Evolutionary conservation across 306 rosid species (phyloP).

Genomic region (Pterocarpus macrocarpus): DNA sequence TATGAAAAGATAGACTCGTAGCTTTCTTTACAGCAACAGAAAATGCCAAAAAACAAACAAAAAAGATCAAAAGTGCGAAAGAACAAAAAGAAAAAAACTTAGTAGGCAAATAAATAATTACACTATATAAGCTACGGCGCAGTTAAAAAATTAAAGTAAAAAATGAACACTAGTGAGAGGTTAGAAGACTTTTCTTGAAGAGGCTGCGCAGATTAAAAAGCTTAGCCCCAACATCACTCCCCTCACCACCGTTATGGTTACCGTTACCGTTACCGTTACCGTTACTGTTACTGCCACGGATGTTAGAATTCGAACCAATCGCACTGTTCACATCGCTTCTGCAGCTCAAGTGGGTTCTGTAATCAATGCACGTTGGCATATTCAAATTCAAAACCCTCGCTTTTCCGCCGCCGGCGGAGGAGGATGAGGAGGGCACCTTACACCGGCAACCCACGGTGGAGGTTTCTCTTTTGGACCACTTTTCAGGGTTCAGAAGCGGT

Average conservation of each 20-base stretch:
- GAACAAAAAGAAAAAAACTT: not conserved
- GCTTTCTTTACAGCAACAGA: conserved; percentile 26
- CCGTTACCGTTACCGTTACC: not conserved
- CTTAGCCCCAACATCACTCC: conserved; percentile 47
- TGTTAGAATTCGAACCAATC: conserved; percentile 14
- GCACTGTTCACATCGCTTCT: conserved; percentile 64
- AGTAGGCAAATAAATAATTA: conserved; percentile 14
- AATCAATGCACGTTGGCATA: conserved; percentile 78
- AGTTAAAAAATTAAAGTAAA: not conserved
- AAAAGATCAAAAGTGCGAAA: not conserved
- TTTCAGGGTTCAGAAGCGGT: conserved; percentile 46
- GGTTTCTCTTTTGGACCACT: conserved; percentile 50
- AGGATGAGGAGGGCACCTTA: conserved; percentile 19
- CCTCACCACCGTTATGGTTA: conserved; percentile 29
- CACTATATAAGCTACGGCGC: not conserved
- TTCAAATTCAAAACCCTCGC: conserved; percentile 69
- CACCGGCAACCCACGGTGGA: conserved; percentile 51
- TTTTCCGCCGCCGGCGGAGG: conserved; percentile 14
- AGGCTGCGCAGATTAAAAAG: conserved; percentile 74
- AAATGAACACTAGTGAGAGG: conserved; percentile 50
- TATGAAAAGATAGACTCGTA: conserved; percentile 14
- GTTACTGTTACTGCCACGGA: not conserved
- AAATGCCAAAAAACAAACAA: not conserved
- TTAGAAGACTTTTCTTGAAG: conserved; percentile 67
- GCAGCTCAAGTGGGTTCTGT: conserved; percentile 64